These are phyloP conservation scores for Nidularia sp. DNA, from an alignment of 768 basidiomycete genomes.

Conservation along the genomic window DNA sequence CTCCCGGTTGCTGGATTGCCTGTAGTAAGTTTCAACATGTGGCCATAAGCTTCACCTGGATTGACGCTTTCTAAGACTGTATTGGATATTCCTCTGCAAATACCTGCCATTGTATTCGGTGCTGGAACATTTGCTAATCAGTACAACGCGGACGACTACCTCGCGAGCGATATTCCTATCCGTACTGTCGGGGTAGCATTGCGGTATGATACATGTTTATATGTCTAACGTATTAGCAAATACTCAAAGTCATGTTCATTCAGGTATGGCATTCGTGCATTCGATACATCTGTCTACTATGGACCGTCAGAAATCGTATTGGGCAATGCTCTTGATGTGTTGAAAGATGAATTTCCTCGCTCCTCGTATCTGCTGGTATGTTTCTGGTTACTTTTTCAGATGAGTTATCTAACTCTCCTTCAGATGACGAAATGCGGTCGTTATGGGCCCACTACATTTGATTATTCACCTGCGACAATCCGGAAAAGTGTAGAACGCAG, in stretches of 20 bases:
- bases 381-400: background rate
- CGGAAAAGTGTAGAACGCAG: conserved; percentile 65
- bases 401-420: background rate
- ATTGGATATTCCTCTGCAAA: conserved; percentile 26
- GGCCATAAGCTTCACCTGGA: background rate
- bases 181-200: conserved; percentile 72
- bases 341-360: conserved; percentile 71
- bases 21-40: conserved; percentile 22
- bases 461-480: conserved; percentile 68
- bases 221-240: conserved; percentile 2
- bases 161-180: conserved; percentile 53
- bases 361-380: conserved; percentile 71
- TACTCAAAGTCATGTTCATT: background rate
- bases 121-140: conserved; percentile 64
- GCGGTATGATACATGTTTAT: conserved; percentile 40
- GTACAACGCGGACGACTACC: conserved; percentile 60
- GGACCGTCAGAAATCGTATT: conserved; percentile 76
- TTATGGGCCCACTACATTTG: conserved; percentile 63
- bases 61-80: conserved; percentile 16
- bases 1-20: conserved; percentile 29
- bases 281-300: conserved; percentile 83
- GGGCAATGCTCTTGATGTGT: conserved; percentile 56
- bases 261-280: conserved; percentile 77
- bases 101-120: conserved; percentile 61
- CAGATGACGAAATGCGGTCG: conserved; percentile 89